Evolutionary conservation across 1,284 basidiomycete species (phyloP).

Genomic region (Trichosporon ovoides): DNA sequence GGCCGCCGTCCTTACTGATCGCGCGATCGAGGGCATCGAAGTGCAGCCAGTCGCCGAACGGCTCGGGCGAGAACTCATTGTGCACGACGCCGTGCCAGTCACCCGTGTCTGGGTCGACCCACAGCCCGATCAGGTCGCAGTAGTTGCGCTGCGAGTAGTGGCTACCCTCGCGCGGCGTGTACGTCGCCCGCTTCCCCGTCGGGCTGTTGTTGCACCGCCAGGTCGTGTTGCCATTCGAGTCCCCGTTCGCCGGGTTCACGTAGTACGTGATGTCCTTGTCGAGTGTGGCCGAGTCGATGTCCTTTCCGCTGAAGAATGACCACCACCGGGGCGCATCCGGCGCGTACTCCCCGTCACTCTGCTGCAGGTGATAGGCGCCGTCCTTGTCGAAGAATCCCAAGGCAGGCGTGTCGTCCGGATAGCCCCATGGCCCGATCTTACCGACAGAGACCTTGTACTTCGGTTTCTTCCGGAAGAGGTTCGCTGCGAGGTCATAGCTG

Average conservation of each 20-base stretch:
- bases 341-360: neutral
- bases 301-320: conserved; percentile 1
- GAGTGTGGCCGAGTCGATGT: conserved; percentile 5
- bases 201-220: conserved; percentile 14
- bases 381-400: conserved; percentile 11
- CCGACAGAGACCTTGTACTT: conserved; percentile 7
- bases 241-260: neutral
- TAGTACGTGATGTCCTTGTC: neutral
- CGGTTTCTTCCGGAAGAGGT: neutral
- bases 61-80: conserved; percentile 10
- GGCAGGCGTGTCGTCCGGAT: conserved; percentile 11
- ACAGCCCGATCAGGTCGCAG: conserved; percentile 12
- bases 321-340: neutral
- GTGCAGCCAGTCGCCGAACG: conserved; percentile 11
- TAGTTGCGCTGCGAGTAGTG: conserved; percentile 9
- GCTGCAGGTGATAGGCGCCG: conserved; percentile 9
- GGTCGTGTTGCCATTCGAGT: conserved; percentile 10
- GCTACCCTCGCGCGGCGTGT: neutral
- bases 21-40: conserved; percentile 12
- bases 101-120: conserved; percentile 11
- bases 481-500: neutral
- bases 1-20: conserved; percentile 2
- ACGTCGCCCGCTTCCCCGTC: conserved; percentile 6
- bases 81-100: conserved; percentile 9
- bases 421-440: neutral